Evolutionary conservation across 208 protist species (phyloP).

Genomic region (Leishmania amazonensis): DNA sequence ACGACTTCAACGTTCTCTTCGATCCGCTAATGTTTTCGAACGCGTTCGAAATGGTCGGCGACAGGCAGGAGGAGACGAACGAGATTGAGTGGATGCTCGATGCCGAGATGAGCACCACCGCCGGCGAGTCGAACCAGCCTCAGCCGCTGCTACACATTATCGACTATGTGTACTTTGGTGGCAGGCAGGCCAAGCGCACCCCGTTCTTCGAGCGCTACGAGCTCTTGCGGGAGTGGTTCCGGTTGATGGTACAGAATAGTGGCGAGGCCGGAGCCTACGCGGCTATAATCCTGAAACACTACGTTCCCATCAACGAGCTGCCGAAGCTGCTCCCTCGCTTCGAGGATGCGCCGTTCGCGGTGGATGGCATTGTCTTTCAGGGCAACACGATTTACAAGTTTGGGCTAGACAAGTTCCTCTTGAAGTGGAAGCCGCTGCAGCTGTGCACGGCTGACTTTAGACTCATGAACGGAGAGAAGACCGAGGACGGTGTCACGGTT

Average conservation of each 20-base stretch:
- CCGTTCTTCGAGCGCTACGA: slow-evolving; percentile 60
- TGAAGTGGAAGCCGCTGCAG: slow-evolving; percentile 89
- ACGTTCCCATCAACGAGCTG: slow-evolving; percentile 74
- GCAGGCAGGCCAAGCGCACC: slow-evolving; percentile 49
- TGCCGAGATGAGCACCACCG: slow-evolving; percentile 56
- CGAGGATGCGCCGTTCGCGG: slow-evolving; percentile 49
- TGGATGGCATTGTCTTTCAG: slow-evolving; percentile 90
- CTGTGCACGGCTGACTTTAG: slow-evolving; percentile 88
- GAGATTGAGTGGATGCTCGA: slow-evolving; percentile 77
- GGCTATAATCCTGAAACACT: slow-evolving; percentile 65
- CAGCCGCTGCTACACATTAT: slow-evolving; percentile 67
- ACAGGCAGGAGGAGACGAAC: slow-evolving; percentile 12
- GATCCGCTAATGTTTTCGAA: slow-evolving; percentile 28
- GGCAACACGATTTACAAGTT: slow-evolving; percentile 71
- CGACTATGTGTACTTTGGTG: slow-evolving; percentile 85
- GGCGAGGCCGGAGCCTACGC: slow-evolving; percentile 14
- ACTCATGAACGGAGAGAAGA: slow-evolving; percentile 46
- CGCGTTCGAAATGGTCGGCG: slow-evolving; percentile 11
- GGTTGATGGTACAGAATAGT: slow-evolving; percentile 29
- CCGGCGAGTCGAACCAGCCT: slow-evolving; percentile 2
- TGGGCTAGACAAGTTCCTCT: slow-evolving; percentile 65
- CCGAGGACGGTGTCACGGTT: slow-evolving; percentile 27
- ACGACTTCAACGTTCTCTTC: slow-evolving; percentile 77
- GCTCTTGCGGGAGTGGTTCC: slow-evolving; percentile 64
- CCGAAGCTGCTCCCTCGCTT: slow-evolving; percentile 52